phyloP scores from a whole-genome alignment of 129 eudicot species.

The Helianthus tuberosus region DNA sequence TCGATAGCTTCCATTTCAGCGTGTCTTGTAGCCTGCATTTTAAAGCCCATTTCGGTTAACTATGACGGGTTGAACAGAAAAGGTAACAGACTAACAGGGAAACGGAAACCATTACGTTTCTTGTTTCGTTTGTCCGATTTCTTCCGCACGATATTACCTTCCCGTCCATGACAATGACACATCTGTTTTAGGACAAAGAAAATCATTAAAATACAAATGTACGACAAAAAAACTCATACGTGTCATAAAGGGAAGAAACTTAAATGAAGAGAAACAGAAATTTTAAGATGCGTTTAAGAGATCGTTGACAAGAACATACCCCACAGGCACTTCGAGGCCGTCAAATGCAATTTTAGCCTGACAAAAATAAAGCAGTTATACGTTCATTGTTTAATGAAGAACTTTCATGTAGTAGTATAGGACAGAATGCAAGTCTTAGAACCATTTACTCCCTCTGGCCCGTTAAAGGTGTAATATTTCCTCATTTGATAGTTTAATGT shows the following conservation, averaged over 20 bases:
- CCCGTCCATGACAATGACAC: conserved; percentile 76
- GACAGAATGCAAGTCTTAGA: conserved; percentile 4
- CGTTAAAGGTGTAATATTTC: not conserved
- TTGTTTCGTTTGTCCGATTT: conserved; percentile 74
- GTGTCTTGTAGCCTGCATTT: conserved; percentile 76
- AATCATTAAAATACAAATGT: not conserved
- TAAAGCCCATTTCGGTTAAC: conserved; percentile 31
- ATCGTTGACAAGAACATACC: conserved; percentile 43
- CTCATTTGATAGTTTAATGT: not conserved
- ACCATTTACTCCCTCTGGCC: not conserved
- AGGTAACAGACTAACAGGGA: not conserved
- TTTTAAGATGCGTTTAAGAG: no score
- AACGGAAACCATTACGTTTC: conserved; percentile 55
- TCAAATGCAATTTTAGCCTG: conserved; percentile 85
- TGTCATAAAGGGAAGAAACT: not conserved
- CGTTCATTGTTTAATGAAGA: conserved; percentile 8
- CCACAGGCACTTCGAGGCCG: conserved; percentile 94
- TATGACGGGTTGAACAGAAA: conserved; percentile 9
- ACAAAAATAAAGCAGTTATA: conserved; percentile 12
- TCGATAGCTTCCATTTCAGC: conserved; percentile 92
- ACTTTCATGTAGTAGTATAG: not conserved
- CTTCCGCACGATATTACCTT: conserved; percentile 79
- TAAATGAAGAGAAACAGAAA: no score
- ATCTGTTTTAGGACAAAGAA: conserved; percentile 38
- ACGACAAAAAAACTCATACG: not conserved